Base-by-base conservation (phyloP, 192 early-diverging fungal genomes). In the Coemansia sp. region DNA sequence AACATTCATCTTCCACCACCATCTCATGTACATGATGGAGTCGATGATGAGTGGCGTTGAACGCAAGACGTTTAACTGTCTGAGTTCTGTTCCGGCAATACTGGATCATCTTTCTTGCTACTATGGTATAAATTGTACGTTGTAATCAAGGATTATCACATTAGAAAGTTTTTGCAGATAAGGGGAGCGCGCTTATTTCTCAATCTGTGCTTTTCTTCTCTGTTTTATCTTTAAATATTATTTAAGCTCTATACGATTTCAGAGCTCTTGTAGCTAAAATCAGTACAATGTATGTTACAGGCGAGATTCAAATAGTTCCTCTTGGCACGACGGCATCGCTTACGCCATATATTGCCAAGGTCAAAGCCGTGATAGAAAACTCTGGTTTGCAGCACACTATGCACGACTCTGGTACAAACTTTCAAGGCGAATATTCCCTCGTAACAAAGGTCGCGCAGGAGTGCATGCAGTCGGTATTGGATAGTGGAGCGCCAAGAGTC, bases 21-120 rank as follows among this genome's bases (percentile, higher is more conserved):
- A 98, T 67, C 58, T 98, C 24, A 94, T 95, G 92, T 97, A 84
- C 74, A 97, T 97, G 94, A 82, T 94, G 58, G 95, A 97, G 59
- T 82, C 83, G 46, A 51, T 82, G 23, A 93, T 97, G 93, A 73
- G 76, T 61, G 64, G 20, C 23, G 67, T 60, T 44, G 91, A 98
- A 58, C 86, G 89, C 47, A 90, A 87, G 70, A 87, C 87, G n/a
- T 96, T 98, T 69, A 96, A 98, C 68, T 82, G 83, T 20, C 73
- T 96, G 49, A 79, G 89, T 5, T 88, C 87, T 11, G 84, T 86
- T 3, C 87, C 94, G 0, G 89, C 88, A 2, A 83, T 95, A 20
- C 47, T 96, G 5, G 91, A 96, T 63, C 90, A 93, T 60, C 67
- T 98, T 12, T 69, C 87, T 44, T 76, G 82, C 56, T 40, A 83